A percentile compares a stretch with the other conserved stretches of the same genome.
Evolutionary conservation across 352 stramenopile species (phyloP).

Genomic region (Pythium apleroticum): DNA sequence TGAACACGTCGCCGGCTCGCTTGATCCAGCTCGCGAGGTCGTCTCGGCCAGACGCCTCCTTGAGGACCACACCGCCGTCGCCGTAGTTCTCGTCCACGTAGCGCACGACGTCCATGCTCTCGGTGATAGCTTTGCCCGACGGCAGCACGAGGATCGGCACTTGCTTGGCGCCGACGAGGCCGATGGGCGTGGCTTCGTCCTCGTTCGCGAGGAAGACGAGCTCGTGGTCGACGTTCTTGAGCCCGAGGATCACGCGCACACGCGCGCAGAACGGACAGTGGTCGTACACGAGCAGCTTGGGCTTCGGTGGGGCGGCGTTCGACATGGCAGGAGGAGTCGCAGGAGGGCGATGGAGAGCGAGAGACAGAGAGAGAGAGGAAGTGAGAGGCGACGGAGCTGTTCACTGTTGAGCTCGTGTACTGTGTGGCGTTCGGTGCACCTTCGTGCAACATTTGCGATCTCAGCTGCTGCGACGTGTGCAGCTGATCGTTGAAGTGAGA

Average conservation of each 20-base stretch:
- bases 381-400: too few relatives aligned
- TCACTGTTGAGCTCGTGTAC: too few relatives aligned
- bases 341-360: not conserved
- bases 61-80: constrained; percentile 28
- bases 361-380: not conserved
- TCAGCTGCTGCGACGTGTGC: not conserved
- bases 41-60: constrained; percentile 33
- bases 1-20: constrained; percentile 34
- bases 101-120: constrained; percentile 48
- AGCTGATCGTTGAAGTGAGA: not conserved
- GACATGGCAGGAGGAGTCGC: not conserved
- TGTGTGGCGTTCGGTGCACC: not conserved
- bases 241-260: constrained; percentile 47
- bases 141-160: constrained; percentile 30
- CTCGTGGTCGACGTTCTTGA: constrained; percentile 41
- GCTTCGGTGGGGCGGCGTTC: constrained; percentile 9
- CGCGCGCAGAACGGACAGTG: constrained; percentile 61
- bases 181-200: constrained; percentile 41
- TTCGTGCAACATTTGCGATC: not conserved
- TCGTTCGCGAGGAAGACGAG: constrained; percentile 42
- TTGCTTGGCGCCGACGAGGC: constrained; percentile 37
- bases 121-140: constrained; percentile 32
- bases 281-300: constrained; percentile 62
- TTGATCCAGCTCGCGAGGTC: constrained; percentile 51
- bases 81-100: constrained; percentile 45